Base-by-base conservation (phyloP, 2,329 filamentous ascomycete genomes). In the Mycogone perniciosa region DNA sequence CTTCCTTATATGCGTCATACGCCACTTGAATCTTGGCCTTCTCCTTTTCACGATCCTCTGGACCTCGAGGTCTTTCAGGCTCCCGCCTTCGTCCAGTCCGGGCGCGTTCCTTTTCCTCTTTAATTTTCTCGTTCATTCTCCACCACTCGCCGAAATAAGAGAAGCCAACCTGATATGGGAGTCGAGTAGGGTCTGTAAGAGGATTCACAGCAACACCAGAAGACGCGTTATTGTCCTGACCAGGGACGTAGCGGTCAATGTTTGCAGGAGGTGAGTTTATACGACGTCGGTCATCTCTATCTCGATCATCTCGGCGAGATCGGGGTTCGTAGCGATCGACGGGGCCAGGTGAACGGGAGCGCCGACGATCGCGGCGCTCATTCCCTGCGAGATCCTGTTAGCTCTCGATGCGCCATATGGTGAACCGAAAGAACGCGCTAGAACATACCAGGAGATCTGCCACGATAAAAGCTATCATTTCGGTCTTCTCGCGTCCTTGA, bases 91-190 rank as follows among this genome's bases (percentile, higher is more conserved):
- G 83, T 30, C 87, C 88, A 39, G 82, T 84, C 55, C 82, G 82
- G 29, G 75, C 73, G 31, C 85, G 81, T 61, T 92, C 88, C 61
- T 84, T 86, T 54, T 91, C 87, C 46, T 91, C 86, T 67, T 89
- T 91, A 63, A 91, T 86, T 62, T 84, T 84, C 65, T 91, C 86
- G 59, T 91, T 89, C 57, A 84, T 76, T 54, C 88, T 81, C 88
- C 88, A 92, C 88, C 88, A 92, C 67, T 92, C 88, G 13, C 88
- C 84, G 60, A 89, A 92, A 67, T 86, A 92, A 10, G 87, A 91
- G 68, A 92, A 92, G 2, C 88, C 88, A 50, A 91, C 88, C 64
- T 92, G 88, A 56, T 86, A 90, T 3, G 86, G 81, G 7, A 92
- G 75, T 54, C 81, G 81, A 59, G 86, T 75, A 2, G 88, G 88